Evolutionary conservation across 495 filamentous ascomycete species (phyloP).

Genomic region (Bryoglossum gracile): DNA sequence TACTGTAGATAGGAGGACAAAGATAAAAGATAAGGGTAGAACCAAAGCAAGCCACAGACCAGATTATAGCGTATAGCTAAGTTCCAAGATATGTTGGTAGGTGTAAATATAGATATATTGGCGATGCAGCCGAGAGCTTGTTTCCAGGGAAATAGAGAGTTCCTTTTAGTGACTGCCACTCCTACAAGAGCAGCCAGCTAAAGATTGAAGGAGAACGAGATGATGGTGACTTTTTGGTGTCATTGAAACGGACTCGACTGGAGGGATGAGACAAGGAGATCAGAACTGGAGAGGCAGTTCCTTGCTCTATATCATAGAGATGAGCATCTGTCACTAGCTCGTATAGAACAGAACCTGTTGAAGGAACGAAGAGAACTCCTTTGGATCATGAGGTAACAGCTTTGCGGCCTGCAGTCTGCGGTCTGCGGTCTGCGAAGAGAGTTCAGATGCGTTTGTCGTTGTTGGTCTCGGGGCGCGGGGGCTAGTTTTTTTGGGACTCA

Average conservation of each 20-base stretch:
- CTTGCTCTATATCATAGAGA: constrained; percentile 8
- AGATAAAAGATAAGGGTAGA: constrained; percentile 1
- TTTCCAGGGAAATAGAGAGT: too few relatives aligned
- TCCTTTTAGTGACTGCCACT: constrained; percentile 17
- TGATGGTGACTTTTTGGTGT: constrained; percentile 18
- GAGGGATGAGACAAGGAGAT: not conserved
- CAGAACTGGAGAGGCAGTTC: not conserved
- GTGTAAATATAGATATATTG: too few relatives aligned
- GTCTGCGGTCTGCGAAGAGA: too few relatives aligned
- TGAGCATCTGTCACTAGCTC: not conserved
- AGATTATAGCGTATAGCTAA: too few relatives aligned
- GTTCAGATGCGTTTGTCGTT: too few relatives aligned
- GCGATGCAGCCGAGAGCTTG: too few relatives aligned
- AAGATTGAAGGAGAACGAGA: constrained; percentile 23
- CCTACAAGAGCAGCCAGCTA: constrained; percentile 21
- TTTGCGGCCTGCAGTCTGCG: too few relatives aligned
- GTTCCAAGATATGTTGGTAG: constrained; percentile 1
- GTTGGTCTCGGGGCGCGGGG: too few relatives aligned
- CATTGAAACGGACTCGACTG: constrained; percentile 16
- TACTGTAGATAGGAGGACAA: not conserved
- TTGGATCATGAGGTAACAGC: too few relatives aligned
- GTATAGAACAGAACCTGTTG: too few relatives aligned
- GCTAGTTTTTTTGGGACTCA: too few relatives aligned
- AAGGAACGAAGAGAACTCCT: too few relatives aligned
- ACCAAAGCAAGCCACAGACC: not conserved